Conservation (phyloP, 768 basidiomycete genomes). For the Kwoniella bestiolae region DNA sequence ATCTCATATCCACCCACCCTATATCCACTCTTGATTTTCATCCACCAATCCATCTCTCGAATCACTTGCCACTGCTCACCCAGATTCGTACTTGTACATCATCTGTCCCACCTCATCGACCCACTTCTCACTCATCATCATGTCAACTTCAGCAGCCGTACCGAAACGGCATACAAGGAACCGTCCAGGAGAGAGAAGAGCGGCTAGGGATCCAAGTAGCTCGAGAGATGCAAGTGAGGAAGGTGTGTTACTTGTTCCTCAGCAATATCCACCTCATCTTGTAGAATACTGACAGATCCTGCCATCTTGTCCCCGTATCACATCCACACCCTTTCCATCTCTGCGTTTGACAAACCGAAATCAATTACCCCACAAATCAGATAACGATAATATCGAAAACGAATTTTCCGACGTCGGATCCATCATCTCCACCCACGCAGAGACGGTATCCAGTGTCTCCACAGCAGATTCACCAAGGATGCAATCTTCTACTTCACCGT, state of each 20-base stretch:
- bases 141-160: slow-evolving; percentile 20
- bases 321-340: too few species aligned
- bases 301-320: too few species aligned
- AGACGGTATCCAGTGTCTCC: slow-evolving; percentile 22
- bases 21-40: neutral
- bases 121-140: neutral
- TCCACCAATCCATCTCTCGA: too few species aligned
- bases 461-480: slow-evolving; percentile 28
- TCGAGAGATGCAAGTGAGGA: slow-evolving; percentile 58
- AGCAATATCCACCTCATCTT: too few species aligned
- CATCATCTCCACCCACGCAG: slow-evolving; percentile 31
- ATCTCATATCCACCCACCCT: too few species aligned
- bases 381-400: slow-evolving; percentile 26
- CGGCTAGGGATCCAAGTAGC: slow-evolving; percentile 37
- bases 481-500: slow-evolving; percentile 2
- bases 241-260: too few species aligned
- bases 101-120: neutral
- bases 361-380: neutral
- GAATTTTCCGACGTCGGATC: slow-evolving; percentile 50
- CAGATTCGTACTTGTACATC: neutral
- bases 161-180: slow-evolving; percentile 36
- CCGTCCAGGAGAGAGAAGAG: slow-evolving; percentile 34
- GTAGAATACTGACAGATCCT: neutral
- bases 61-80: neutral
- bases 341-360: too few species aligned